Percentiles rank a stretch among this genome's conserved stretches.
Evolutionary conservation across 768 basidiomycete species (phyloP).

Genomic region (Mycena olivaceomarginata): DNA sequence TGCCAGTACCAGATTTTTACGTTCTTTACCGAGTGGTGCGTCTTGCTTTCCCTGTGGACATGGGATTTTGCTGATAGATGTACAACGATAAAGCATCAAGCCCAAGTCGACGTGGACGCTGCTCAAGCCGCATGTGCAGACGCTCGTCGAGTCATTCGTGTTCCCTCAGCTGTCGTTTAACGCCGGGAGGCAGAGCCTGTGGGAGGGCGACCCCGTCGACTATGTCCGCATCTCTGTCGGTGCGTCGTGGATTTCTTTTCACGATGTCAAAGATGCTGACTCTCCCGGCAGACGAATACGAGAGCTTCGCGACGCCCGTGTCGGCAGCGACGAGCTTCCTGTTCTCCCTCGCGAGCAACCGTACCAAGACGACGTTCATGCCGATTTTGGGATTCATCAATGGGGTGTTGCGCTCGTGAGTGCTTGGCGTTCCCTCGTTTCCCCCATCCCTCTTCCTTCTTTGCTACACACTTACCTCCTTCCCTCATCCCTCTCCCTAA

Average conservation of each 20-base stretch:
- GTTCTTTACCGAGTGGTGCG: constrained; percentile 93
- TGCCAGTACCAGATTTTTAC: constrained; percentile 89
- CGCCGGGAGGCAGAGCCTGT: constrained; percentile 77
- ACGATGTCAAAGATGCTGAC: not conserved
- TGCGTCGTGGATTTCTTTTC: constrained; percentile 53
- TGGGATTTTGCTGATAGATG: not conserved
- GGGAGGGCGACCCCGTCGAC: constrained; percentile 90
- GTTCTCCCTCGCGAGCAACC: constrained; percentile 83
- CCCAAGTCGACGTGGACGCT: constrained; percentile 94
- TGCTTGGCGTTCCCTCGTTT: constrained; percentile 34
- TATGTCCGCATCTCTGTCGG: constrained; percentile 87
- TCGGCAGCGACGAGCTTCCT: constrained; percentile 89
- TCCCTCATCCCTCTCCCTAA: too few species aligned
- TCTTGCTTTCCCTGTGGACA: constrained; percentile 11
- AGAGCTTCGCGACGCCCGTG: constrained; percentile 85
- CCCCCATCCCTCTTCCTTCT: too few species aligned
- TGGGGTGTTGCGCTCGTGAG: constrained; percentile 79
- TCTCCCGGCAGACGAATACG: constrained; percentile 81
- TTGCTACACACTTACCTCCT: too few species aligned
- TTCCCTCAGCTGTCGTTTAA: constrained; percentile 94
- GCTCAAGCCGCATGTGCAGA: constrained; percentile 90
- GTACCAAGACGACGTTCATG: constrained; percentile 89
- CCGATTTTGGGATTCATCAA: constrained; percentile 89
- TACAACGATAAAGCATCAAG: constrained; percentile 78
- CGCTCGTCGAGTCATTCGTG: constrained; percentile 85